A percentile compares a stretch with the other conserved stretches of the same genome.
These are phyloP conservation scores for Sclerotinia subarctica DNA, from an alignment of 2,329 filamentous ascomycete species.

Conservation along the genomic window DNA sequence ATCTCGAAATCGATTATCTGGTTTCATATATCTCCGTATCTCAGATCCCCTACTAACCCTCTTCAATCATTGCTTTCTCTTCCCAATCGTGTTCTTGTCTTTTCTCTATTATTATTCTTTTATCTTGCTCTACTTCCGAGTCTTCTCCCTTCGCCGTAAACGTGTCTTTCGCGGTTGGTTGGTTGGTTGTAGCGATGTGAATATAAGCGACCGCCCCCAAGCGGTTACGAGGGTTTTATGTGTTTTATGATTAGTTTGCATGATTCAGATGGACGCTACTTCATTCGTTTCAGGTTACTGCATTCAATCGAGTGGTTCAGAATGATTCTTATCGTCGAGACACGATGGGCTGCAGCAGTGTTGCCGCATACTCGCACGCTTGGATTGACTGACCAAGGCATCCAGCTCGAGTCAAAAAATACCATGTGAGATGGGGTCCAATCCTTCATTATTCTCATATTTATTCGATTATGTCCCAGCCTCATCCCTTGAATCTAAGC, in stretches of 20 bases:
- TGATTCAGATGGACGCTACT: constrained; percentile 5
- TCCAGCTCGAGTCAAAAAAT: constrained; percentile 10
- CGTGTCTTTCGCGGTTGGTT: constrained; percentile 6
- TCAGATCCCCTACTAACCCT: not conserved
- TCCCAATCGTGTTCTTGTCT: not conserved
- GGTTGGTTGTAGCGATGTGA: constrained; percentile 8
- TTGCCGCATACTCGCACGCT: constrained; percentile 14
- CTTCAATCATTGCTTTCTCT: not conserved
- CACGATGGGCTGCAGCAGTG: constrained; percentile 11
- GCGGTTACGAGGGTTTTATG: constrained; percentile 14
- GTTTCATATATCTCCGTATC: not conserved
- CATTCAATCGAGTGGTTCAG: constrained; percentile 14
- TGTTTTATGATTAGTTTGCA: constrained; percentile 15
- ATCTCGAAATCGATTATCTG: not conserved
- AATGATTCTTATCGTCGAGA: constrained; percentile 8
- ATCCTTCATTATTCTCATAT: constrained; percentile 20
- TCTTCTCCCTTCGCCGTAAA: not conserved
- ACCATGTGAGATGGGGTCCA: constrained; percentile 20
- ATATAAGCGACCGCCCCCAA: constrained; percentile 21
- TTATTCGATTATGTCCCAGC: constrained; percentile 3
- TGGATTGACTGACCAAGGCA: not conserved
- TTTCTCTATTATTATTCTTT: not conserved
- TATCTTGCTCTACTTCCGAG: not conserved
- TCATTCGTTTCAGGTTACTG: constrained; percentile 10
- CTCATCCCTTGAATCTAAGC: constrained; percentile 13